phyloP scores from a whole-genome alignment of 345 rosid genomes.

The Ricinus communis region DNA sequence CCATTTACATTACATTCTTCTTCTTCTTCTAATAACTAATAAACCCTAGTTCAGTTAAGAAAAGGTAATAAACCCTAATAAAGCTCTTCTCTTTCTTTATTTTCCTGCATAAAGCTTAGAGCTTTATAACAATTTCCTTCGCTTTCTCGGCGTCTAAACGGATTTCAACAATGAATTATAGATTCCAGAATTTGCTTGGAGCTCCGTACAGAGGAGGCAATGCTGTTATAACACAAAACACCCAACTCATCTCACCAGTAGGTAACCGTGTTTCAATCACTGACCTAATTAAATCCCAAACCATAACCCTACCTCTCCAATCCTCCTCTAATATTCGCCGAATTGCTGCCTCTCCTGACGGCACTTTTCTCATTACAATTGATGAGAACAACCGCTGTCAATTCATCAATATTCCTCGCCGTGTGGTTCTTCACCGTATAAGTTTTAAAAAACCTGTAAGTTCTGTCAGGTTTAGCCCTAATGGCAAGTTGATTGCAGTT shows the following conservation, averaged over 20 bases:
- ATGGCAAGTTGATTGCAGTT: constrained; percentile 72
- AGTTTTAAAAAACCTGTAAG: constrained; percentile 56
- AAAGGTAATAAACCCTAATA: constrained; percentile 6
- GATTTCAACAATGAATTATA: constrained; percentile 56
- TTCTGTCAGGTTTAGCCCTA: constrained; percentile 68
- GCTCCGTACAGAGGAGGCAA: constrained; percentile 95
- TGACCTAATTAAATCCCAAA: constrained; percentile 74
- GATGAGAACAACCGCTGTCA: constrained; percentile 77
- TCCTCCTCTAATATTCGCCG: constrained; percentile 72
- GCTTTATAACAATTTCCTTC: background rate
- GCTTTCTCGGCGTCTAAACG: constrained; percentile 20
- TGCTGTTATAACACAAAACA: constrained; percentile 56
- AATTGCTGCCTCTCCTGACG: constrained; percentile 78
- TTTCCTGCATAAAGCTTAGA: background rate
- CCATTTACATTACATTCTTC: background rate
- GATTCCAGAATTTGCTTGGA: constrained; percentile 80
- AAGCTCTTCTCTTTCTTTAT: background rate
- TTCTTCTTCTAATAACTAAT: background rate
- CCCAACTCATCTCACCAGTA: constrained; percentile 74
- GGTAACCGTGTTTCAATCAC: constrained; percentile 91
- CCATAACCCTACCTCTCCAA: constrained; percentile 59
- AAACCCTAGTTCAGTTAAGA: no score
- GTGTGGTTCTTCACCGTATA: constrained; percentile 75
- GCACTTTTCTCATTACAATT: constrained; percentile 68
- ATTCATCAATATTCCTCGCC: constrained; percentile 75